Base-by-base conservation (phyloP, 176 grass and related monocot species). In the Oryza coarctata region DNA sequence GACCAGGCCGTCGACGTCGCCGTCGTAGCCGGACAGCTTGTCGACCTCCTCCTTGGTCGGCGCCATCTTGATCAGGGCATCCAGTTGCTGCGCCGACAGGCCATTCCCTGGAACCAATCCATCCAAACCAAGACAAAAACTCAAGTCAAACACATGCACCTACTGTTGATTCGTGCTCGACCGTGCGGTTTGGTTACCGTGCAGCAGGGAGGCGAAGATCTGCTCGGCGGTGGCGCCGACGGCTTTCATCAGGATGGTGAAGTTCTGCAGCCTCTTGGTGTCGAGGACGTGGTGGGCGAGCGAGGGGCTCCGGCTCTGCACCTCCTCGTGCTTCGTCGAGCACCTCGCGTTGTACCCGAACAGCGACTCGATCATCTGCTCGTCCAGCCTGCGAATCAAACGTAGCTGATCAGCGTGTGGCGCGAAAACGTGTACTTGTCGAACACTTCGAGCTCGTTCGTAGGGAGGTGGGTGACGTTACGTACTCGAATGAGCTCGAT, bases 401-500 rank as follows among this genome's bases (percentile, higher is more conserved):
- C n/a, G 8, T 55, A 20, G 49, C 5, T 55, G 13, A 25, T n/a
- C 22, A 60, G n/a, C 8, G 1, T 25, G 50, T n/a, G 50, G 52
- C 7, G 55, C 57, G 34, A 65, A 65, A 7, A 33, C 29, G 7
- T 60, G 52, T 58, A 23, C 22, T 9, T 7, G 17, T 60, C 55
- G 55, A 13, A 64, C 72, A 20, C 41, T 43, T 76, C 3, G 27
- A 76, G 57, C 68, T 61, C 77, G 32, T 29, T 57, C 64, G n/a
- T 14, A 50, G 17, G 17, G 1, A 45, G 15, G 9, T 3, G 34
- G 44, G 34, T 33, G 14, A 20, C 36, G 20, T 13, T 28, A 61
- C 29, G 35, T 93, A 99, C 96, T 95, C 96, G 69, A 99, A 99
- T 3, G 96, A 99, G 85, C 91, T 99, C 9, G 93, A 95, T 69